Conservation (phyloP, 108 stramenopile genomes). For the Craspedostauros australis region DNA sequence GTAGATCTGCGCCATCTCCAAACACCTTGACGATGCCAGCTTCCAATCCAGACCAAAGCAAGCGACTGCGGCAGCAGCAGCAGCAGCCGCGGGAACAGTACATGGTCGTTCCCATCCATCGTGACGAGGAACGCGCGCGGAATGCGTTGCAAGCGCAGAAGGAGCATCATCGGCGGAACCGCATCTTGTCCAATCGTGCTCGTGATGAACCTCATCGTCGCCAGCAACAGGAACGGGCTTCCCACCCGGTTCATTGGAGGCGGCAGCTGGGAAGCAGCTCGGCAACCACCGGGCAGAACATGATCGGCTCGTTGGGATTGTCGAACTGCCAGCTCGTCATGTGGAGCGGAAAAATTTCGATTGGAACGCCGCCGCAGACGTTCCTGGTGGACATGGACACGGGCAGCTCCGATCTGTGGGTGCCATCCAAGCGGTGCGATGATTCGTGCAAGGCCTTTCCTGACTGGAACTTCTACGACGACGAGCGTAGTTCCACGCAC, state of each 20-base stretch:
- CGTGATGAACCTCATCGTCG: background rate
- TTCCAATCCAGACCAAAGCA: no score
- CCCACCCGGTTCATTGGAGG: slow-evolving; percentile 3
- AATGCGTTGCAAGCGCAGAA: background rate
- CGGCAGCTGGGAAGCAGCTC: background rate
- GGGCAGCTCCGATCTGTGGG: slow-evolving; percentile 93
- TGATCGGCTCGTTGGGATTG: slow-evolving; percentile 13
- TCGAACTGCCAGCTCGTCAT: slow-evolving; percentile 50
- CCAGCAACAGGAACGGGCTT: no score
- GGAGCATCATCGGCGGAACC: background rate
- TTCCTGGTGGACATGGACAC: slow-evolving; percentile 94
- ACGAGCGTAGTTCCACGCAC: slow-evolving; percentile 38
- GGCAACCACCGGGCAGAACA: background rate
- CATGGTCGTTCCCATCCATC: no score
- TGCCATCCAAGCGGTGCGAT: slow-evolving; percentile 78
- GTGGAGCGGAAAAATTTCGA: slow-evolving; percentile 37
- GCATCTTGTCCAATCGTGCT: background rate
- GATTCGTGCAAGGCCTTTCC: slow-evolving; percentile 40
- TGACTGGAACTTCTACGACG: slow-evolving; percentile 55
- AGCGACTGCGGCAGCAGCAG: no score
- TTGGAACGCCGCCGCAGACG: slow-evolving; percentile 76
- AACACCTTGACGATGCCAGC: no score
- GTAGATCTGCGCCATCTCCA: no score
- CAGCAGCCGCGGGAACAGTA: no score
- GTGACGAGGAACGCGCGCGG: background rate